Percentiles rank a stretch among this genome's conserved stretches.
Conservation (phyloP, 2,329 filamentous ascomycete species). For the Zymoseptoria crescenta region DNA sequence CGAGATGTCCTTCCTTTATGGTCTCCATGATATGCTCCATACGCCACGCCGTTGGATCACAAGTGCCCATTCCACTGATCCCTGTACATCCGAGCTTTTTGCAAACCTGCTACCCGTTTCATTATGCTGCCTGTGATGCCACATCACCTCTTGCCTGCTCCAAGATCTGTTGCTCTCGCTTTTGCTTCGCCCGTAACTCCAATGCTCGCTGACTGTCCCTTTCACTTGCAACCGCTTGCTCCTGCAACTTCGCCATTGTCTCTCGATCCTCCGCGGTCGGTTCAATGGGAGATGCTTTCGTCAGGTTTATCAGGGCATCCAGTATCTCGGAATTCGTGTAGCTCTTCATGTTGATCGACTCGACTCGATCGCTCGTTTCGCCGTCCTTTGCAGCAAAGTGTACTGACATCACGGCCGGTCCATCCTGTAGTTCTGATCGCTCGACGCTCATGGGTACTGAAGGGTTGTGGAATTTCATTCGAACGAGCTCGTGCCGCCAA, state of each 20-base stretch:
- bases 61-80: not conserved
- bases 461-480: constrained; percentile 93
- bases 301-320: constrained; percentile 53
- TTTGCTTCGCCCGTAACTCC: constrained; percentile 49
- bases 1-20: not conserved
- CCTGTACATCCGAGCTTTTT: not conserved
- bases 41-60: not conserved
- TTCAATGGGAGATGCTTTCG: constrained; percentile 50
- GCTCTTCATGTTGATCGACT: constrained; percentile 52
- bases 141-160: constrained; percentile 46
- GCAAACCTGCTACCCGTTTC: not conserved
- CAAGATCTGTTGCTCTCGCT: constrained; percentile 54
- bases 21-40: not conserved
- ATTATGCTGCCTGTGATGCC: constrained; percentile 12
- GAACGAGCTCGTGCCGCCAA: constrained; percentile 73
- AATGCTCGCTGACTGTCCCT: constrained; percentile 49
- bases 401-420: constrained; percentile 56
- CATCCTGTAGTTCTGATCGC: constrained; percentile 51
- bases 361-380: constrained; percentile 28
- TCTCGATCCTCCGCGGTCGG: constrained; percentile 53
- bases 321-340: constrained; percentile 56
- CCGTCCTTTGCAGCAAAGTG: constrained; percentile 44
- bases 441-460: constrained; percentile 73
- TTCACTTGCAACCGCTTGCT: constrained; percentile 44
- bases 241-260: constrained; percentile 51